phyloP scores from a whole-genome alignment of 257 asterid genomes.

The Scutellaria barbata region DNA sequence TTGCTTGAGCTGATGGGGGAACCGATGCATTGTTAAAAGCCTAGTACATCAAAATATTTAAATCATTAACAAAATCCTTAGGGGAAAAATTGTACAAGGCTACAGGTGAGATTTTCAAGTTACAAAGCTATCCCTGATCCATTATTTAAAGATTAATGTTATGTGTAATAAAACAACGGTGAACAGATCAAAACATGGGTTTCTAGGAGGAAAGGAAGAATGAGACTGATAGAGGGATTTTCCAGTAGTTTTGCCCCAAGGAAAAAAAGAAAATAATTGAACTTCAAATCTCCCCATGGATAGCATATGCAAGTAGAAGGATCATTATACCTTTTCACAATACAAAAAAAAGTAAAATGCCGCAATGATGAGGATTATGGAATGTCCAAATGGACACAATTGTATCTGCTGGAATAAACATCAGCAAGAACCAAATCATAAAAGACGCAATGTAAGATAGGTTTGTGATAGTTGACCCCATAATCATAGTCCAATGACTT shows the following conservation, averaged over 20 bases:
- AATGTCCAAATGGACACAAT: conserved; percentile 2
- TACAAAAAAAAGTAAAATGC: background rate
- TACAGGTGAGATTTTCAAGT: conserved; percentile 2
- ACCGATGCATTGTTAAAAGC: conserved; percentile 85
- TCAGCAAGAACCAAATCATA: background rate
- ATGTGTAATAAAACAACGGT: background rate
- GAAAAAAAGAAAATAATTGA: background rate
- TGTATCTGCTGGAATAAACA: background rate
- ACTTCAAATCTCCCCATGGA: background rate
- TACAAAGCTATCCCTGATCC: background rate
- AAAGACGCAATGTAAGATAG: background rate
- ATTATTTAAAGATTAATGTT: background rate
- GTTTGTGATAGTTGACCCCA: conserved; percentile 23
- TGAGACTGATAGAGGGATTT: background rate
- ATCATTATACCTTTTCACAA: background rate
- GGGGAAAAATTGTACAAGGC: conserved; percentile 3
- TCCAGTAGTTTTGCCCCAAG: background rate
- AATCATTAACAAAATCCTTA: conserved; percentile 23
- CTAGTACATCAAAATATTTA: conserved; percentile 44
- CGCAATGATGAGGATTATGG: background rate
- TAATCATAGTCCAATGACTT: background rate
- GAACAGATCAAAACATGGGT: conserved; percentile 12
- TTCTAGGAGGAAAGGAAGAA: background rate
- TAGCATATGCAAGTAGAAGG: conserved; percentile 14
- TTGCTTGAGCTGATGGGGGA: conserved; percentile 91